phyloP scores from a whole-genome alignment of 257 asterid genomes.

The Rhazya stricta region DNA sequence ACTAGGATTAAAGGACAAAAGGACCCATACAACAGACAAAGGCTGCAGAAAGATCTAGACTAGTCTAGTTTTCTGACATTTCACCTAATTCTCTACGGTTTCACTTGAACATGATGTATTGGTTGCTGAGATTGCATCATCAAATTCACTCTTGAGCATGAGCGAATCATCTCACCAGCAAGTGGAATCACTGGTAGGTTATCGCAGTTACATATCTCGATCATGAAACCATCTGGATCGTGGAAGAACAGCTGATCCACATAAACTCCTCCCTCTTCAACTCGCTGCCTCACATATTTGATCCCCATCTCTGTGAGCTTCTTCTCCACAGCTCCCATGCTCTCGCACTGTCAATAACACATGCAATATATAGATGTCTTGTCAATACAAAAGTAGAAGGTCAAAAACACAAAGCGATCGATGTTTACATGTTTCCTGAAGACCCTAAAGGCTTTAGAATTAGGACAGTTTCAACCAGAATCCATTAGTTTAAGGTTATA shows the following conservation, averaged over 20 bases:
- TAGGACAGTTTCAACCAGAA: no score
- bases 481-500: no score
- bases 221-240: constrained; percentile 96
- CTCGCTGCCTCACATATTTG: constrained; percentile 56
- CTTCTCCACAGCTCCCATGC: constrained; percentile 86
- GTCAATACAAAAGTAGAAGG: neutral
- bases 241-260: constrained; percentile 92
- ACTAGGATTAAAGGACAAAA: neutral
- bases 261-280: constrained; percentile 82
- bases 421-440: no score
- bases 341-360: constrained; percentile 61
- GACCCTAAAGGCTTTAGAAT: no score
- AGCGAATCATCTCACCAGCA: constrained; percentile 64
- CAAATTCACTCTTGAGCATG: constrained; percentile 65
- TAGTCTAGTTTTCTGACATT: neutral
- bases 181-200: constrained; percentile 71
- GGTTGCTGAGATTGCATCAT: constrained; percentile 49
- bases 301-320: constrained; percentile 74
- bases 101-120: constrained; percentile 46
- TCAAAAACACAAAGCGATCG: neutral
- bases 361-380: neutral
- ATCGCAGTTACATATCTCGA: constrained; percentile 93
- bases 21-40: neutral
- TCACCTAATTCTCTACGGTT: constrained; percentile 18
- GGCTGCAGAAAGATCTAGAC: neutral